Evolutionary conservation across 2,329 filamentous ascomycete species (phyloP).

Genomic region (Dothistroma pini): DNA sequence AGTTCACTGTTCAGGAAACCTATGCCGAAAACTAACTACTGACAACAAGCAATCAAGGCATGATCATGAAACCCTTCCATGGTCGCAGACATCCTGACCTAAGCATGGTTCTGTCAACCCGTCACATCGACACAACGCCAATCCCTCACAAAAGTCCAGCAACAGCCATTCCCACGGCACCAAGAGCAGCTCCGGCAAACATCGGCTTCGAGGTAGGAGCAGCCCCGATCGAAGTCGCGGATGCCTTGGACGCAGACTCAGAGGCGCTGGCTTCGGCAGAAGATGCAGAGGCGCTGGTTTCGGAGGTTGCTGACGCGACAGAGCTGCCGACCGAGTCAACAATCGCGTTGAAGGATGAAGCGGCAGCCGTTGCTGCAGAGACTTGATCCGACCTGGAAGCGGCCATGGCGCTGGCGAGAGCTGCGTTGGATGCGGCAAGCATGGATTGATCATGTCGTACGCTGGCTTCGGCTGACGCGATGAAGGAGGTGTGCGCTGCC

Average conservation of each 20-base stretch:
- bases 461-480: constrained; percentile 14
- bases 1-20: background rate
- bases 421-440: constrained; percentile 11
- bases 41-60: background rate
- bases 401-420: constrained; percentile 5
- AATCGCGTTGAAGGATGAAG: constrained; percentile 7
- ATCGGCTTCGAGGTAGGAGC: constrained; percentile 17
- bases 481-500: constrained; percentile 12
- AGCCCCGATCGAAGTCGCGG: constrained; percentile 9
- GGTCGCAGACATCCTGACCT: background rate
- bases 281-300: background rate
- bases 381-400: constrained; percentile 14
- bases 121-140: background rate
- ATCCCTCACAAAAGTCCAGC: constrained; percentile 16
- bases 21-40: background rate
- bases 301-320: background rate
- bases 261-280: constrained; percentile 4
- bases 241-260: background rate
- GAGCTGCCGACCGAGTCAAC: constrained; percentile 2
- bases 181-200: constrained; percentile 18
- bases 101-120: background rate
- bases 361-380: constrained; percentile 8
- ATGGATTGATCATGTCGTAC: constrained; percentile 13
- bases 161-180: constrained; percentile 18
- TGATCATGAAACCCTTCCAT: background rate